phyloP scores from a whole-genome alignment of 805 yeast genomes.

The Ogataea pilisensis region DNA sequence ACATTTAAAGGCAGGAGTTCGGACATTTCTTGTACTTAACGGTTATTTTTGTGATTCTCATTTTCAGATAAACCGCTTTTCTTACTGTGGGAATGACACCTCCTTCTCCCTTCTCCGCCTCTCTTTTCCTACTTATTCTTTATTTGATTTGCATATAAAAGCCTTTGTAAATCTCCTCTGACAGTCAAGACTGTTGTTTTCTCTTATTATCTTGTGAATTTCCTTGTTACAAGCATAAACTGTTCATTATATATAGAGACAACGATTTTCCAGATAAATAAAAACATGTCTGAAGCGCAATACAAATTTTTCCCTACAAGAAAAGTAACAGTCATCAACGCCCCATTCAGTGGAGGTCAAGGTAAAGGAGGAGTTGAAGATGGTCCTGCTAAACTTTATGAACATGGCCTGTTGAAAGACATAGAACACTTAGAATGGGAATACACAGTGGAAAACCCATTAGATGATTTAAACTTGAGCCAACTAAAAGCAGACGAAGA shows the following conservation, averaged over 20 bases:
- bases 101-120: too few species aligned
- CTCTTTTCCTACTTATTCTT: too few species aligned
- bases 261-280: too few species aligned
- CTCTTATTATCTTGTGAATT: too few species aligned
- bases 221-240: too few species aligned
- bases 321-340: slow-evolving; percentile 67
- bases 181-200: not conserved
- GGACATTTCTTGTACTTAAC: slow-evolving; percentile 5
- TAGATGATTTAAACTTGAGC: slow-evolving; percentile 44
- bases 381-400: slow-evolving; percentile 81
- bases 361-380: slow-evolving; percentile 89
- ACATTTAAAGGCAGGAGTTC: slow-evolving; percentile 5
- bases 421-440: slow-evolving; percentile 72
- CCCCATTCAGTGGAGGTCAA: slow-evolving; percentile 97
- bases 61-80: too few species aligned
- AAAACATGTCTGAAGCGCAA: slow-evolving; percentile 24
- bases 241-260: too few species aligned
- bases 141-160: too few species aligned
- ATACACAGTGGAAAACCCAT: slow-evolving; percentile 48
- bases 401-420: slow-evolving; percentile 65
- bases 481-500: slow-evolving; percentile 35
- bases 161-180: not conserved
- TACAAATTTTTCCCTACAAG: slow-evolving; percentile 54
- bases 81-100: too few species aligned
- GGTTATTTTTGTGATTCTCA: not conserved